These are phyloP conservation scores for Mycena vulgaris DNA, from an alignment of 768 basidiomycete genomes.

Conservation along the genomic window DNA sequence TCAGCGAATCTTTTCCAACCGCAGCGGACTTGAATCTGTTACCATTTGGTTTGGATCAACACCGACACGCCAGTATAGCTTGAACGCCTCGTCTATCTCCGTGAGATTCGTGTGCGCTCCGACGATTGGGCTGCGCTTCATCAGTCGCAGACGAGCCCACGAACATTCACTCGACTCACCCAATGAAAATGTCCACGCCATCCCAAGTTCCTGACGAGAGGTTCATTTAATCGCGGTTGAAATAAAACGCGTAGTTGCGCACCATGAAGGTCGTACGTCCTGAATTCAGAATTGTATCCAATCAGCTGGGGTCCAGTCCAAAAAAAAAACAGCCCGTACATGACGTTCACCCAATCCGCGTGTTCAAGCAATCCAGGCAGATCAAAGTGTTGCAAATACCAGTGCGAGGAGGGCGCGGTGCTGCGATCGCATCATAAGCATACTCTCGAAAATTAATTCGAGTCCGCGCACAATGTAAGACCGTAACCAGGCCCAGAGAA, in stretches of 20 bases:
- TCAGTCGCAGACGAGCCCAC: neutral
- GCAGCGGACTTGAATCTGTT: neutral
- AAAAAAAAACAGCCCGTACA: neutral
- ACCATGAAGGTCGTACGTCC: constrained; percentile 48
- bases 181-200: constrained; percentile 32
- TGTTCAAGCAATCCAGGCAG: constrained; percentile 35
- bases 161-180: constrained; percentile 15
- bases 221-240: too few relatives aligned
- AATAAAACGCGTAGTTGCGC: too few relatives aligned
- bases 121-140: constrained; percentile 23
- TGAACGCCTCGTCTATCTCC: constrained; percentile 43
- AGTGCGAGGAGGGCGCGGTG: constrained; percentile 45
- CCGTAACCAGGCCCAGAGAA: constrained; percentile 42
- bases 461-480: constrained; percentile 36
- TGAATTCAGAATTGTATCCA: constrained; percentile 31
- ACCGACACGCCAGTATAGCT: too few relatives aligned
- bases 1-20: neutral
- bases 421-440: neutral
- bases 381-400: too few relatives aligned
- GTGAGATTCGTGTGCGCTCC: constrained; percentile 39
- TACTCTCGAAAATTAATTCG: neutral
- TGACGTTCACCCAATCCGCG: constrained; percentile 42
- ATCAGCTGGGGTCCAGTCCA: neutral
- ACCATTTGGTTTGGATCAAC: constrained; percentile 41
- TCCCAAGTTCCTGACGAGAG: constrained; percentile 42